These are phyloP conservation scores for Pulveroboletus frians DNA, from an alignment of 768 basidiomycete genomes.

Conservation along the genomic window DNA sequence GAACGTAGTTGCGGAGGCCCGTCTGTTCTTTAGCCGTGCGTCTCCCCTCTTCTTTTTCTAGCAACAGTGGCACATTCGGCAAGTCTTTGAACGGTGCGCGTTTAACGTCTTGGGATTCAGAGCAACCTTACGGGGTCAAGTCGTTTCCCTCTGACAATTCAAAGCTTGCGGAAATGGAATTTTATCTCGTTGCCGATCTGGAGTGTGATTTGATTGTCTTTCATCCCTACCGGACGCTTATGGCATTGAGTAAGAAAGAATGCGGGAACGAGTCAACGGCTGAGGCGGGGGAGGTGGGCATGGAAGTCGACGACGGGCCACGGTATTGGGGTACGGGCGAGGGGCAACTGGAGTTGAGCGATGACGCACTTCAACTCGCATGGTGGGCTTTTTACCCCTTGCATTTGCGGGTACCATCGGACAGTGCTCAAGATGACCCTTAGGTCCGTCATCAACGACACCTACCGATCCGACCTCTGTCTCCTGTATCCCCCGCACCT, in stretches of 20 bases:
- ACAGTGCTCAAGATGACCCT: not conserved
- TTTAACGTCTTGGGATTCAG: constrained; percentile 24
- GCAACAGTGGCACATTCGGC: not conserved
- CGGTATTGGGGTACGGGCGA: constrained; percentile 80
- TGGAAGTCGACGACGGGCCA: constrained; percentile 50
- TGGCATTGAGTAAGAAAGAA: constrained; percentile 67
- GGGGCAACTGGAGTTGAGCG: constrained; percentile 71
- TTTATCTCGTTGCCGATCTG: constrained; percentile 94
- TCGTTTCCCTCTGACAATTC: constrained; percentile 84
- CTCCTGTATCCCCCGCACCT: constrained; percentile 94
- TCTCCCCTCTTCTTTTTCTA: constrained; percentile 1
- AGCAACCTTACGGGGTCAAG: constrained; percentile 67
- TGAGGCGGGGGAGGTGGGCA: constrained; percentile 51
- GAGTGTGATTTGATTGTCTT: constrained; percentile 92
- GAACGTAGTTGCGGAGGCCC: constrained; percentile 79
- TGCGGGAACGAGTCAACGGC: constrained; percentile 40
- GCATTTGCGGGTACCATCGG: not conserved
- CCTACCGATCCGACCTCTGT: constrained; percentile 88
- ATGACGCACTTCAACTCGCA: constrained; percentile 80
- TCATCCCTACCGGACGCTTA: constrained; percentile 90
- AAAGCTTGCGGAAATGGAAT: constrained; percentile 98
- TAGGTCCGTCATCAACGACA: constrained; percentile 97
- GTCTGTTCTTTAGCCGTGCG: constrained; percentile 68
- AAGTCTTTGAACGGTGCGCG: not conserved
- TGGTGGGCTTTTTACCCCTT: constrained; percentile 50